These are phyloP conservation scores for Fusarium buxicola DNA, from an alignment of 2,329 filamentous ascomycete genomes.

Conservation along the genomic window DNA sequence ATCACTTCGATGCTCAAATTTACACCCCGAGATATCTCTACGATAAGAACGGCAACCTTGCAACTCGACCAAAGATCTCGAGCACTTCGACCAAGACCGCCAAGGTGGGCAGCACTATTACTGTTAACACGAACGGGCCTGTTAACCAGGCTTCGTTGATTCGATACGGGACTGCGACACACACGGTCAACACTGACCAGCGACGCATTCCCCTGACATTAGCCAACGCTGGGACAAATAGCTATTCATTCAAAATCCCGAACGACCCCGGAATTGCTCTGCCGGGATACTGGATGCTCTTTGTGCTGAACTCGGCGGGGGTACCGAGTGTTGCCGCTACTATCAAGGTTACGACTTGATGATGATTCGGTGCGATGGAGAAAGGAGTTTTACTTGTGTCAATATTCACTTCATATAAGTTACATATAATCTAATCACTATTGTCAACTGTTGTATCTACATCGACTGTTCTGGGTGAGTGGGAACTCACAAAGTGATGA, in stretches of 20 bases:
- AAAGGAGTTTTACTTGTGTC: too few relatives aligned
- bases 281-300: slow-evolving; percentile 41
- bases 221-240: slow-evolving; percentile 22
- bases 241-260: slow-evolving; percentile 31
- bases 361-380: too few relatives aligned
- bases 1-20: slow-evolving; percentile 41
- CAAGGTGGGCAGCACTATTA: slow-evolving; percentile 32
- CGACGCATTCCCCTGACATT: slow-evolving; percentile 32
- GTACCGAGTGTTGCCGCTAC: slow-evolving; percentile 37
- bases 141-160: slow-evolving; percentile 31
- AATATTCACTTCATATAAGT: too few relatives aligned
- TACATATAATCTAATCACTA: too few relatives aligned
- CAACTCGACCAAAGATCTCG: slow-evolving; percentile 28
- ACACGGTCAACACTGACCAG: slow-evolving; percentile 39
- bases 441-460: too few relatives aligned
- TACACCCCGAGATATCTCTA: slow-evolving; percentile 35
- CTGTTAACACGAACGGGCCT: slow-evolving; percentile 17
- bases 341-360: slow-evolving; percentile 29
- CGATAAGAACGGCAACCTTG: slow-evolving; percentile 24
- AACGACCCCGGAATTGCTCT: slow-evolving; percentile 33
- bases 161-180: slow-evolving; percentile 37
- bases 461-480: neutral
- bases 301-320: slow-evolving; percentile 31
- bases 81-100: slow-evolving; percentile 18
- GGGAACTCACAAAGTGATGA: neutral